phyloP scores from a whole-genome alignment of 2,329 filamentous ascomycete species.

The Neopestalotiopsis sp. region DNA sequence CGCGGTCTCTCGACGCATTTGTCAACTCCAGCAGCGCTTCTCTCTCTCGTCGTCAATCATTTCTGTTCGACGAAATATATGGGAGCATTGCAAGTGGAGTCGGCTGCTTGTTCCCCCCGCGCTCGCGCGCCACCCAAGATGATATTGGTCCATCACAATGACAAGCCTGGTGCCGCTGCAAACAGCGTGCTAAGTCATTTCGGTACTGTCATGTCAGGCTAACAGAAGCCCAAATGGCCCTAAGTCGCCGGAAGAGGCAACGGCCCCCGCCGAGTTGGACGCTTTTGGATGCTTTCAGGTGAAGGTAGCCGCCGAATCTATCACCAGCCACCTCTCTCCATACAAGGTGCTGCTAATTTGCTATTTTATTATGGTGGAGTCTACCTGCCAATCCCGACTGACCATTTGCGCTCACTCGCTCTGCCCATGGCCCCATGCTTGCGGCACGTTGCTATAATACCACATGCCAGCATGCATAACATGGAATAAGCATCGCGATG shows the following conservation, averaged over 20 bases:
- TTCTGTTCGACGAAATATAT: neutral
- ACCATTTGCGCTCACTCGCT: too few species aligned
- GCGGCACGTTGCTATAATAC: neutral
- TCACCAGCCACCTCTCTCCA: conserved; percentile 5
- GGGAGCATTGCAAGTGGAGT: conserved; percentile 9
- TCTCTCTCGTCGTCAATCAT: neutral
- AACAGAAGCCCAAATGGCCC: neutral
- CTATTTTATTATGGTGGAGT: neutral
- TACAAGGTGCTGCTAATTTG: neutral
- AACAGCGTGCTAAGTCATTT: conserved; percentile 6
- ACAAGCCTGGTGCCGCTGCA: neutral
- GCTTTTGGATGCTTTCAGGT: conserved; percentile 11
- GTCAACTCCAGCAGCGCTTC: neutral
- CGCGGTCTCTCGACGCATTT: neutral
- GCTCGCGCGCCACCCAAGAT: conserved; percentile 2
- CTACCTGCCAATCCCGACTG: neutral
- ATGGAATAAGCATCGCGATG: neutral
- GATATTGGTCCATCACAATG: conserved; percentile 10
- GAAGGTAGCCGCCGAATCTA: conserved; percentile 3
- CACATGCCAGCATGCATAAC: neutral
- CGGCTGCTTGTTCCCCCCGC: neutral
- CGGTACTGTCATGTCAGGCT: conserved; percentile 7
- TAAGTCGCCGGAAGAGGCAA: conserved; percentile 3
- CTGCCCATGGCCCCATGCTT: neutral
- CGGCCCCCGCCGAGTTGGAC: neutral